Evolutionary conservation across 139 green algal species (phyloP).

Genomic region (Chlorella ohadii): DNA sequence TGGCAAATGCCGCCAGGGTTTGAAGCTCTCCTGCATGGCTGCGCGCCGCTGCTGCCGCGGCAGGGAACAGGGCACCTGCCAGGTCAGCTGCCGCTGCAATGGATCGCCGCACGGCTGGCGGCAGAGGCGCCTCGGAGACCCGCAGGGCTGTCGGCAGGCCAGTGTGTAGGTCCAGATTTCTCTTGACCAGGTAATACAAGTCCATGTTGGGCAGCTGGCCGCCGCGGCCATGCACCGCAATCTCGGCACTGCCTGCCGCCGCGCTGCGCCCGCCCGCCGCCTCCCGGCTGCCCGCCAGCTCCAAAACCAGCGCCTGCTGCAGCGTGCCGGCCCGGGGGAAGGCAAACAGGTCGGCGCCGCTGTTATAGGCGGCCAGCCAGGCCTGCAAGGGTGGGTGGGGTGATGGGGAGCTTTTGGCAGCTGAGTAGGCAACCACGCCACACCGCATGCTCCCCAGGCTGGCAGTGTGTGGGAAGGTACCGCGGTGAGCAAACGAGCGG

Average conservation of each 20-base stretch:
- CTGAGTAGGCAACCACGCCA: no score
- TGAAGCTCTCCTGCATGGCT: not conserved
- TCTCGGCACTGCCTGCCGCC: not conserved
- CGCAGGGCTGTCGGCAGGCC: not conserved
- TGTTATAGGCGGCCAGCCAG: slow-evolving; percentile 60
- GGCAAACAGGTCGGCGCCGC: not conserved
- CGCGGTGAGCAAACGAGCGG: not conserved
- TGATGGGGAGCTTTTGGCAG: no score
- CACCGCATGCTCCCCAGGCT: no score
- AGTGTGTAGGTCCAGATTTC: slow-evolving; percentile 33
- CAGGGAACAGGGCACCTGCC: not conserved
- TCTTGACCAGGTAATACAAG: slow-evolving; percentile 66
- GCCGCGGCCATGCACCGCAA: slow-evolving; percentile 51
- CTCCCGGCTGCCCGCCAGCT: slow-evolving; percentile 36
- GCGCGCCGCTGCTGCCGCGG: not conserved
- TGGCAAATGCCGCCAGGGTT: slow-evolving; percentile 16
- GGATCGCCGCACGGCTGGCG: not conserved
- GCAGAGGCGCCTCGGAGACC: not conserved
- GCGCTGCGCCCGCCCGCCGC: slow-evolving; percentile 43
- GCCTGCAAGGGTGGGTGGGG: slow-evolving; percentile 21
- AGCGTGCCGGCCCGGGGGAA: slow-evolving; percentile 58
- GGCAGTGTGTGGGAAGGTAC: no score
- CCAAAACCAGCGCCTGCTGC: slow-evolving; percentile 80
- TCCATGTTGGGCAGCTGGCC: slow-evolving; percentile 87
- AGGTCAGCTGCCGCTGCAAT: not conserved